Evolutionary conservation across 768 basidiomycete species (phyloP), one percentile per base, ranked within the genome.

Genomic region (Naganishia kalamii): DNA sequence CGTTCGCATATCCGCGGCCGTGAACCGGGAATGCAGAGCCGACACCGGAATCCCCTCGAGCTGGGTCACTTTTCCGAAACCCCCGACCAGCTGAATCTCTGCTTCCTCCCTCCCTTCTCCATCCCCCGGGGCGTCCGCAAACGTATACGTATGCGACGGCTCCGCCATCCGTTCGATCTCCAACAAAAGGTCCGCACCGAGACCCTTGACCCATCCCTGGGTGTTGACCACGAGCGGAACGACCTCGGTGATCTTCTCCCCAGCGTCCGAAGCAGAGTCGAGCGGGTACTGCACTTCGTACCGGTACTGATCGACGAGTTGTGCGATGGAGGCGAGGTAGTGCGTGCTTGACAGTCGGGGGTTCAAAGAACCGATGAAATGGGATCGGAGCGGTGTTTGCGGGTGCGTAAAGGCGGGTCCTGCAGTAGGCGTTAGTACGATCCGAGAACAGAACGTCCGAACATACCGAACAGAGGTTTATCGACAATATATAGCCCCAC

Each of bases 201-300:
- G 84, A 7, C 94, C 94, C 75, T 93, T 97, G 5, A 84, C 84
- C 94, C 94, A 99, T 1, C 94, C 94, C 86, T 94, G 93, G 0
- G 90, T 97, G 75, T 98, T 99, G 60, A 98, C 84, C 17, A 97
- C 85, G 19, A 97, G 84, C 0, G 94, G 94, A 4, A 92, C 84
- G 29, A 79, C 66, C 52, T 87, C 85, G 6, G 74, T 70, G 25
- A 87, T 82, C 44, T 83, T 81, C 32, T 68, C 67, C 17, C n/a
- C n/a, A n/a, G 78, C 76, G 3, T 76, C 74, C 10, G 68, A 46
- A 51, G 74, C 71, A 37, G 50, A 41, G n/a, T 50, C 44, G 25
- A 75, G 74, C 70, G 0, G 82, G 64, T 76, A 75, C 54, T 78
- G 77, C 4, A 93, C 73, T 49, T 92, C 88, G 35, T 87, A 79